A percentile compares a stretch with the other conserved stretches of the same genome.
Evolutionary conservation across 768 basidiomycete genomes (phyloP).

Genomic region (Pholiota conissans): DNA sequence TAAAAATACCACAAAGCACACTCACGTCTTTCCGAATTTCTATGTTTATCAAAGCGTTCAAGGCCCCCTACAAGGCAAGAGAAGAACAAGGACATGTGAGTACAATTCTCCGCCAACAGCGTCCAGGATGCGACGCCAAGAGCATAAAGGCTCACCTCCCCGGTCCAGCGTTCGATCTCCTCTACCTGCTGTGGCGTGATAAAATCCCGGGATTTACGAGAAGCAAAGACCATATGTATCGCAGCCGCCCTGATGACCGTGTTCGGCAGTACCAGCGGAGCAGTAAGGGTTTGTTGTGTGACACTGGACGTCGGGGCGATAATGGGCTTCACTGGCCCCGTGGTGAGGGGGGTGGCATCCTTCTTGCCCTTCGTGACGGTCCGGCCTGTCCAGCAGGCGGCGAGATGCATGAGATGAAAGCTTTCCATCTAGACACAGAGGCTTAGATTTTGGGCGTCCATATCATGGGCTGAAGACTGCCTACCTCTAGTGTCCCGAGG

Average conservation of each 20-base stretch:
- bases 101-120: neutral
- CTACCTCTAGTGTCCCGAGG: conserved; percentile 72
- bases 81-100: conserved; percentile 6
- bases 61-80: conserved; percentile 40
- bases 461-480: conserved; percentile 3
- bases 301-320: conserved; percentile 28
- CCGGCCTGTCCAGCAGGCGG: conserved; percentile 60
- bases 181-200: conserved; percentile 69
- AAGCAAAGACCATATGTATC: conserved; percentile 82
- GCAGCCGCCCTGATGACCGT: conserved; percentile 70
- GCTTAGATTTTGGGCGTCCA: neutral
- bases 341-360: conserved; percentile 41
- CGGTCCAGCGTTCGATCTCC: conserved; percentile 61
- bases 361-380: conserved; percentile 19
- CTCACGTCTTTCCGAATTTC: conserved; percentile 53
- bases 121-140: neutral
- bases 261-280: conserved; percentile 20
- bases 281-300: conserved; percentile 15
- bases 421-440: conserved; percentile 70
- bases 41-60: conserved; percentile 53
- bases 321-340: conserved; percentile 41
- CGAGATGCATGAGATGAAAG: conserved; percentile 79
- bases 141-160: conserved; percentile 28
- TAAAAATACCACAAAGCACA: conserved; percentile 14
- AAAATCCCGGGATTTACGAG: conserved; percentile 68